These are phyloP conservation scores for Lactarius deliciosus DNA, from an alignment of 768 basidiomycete genomes.

Conservation along the genomic window DNA sequence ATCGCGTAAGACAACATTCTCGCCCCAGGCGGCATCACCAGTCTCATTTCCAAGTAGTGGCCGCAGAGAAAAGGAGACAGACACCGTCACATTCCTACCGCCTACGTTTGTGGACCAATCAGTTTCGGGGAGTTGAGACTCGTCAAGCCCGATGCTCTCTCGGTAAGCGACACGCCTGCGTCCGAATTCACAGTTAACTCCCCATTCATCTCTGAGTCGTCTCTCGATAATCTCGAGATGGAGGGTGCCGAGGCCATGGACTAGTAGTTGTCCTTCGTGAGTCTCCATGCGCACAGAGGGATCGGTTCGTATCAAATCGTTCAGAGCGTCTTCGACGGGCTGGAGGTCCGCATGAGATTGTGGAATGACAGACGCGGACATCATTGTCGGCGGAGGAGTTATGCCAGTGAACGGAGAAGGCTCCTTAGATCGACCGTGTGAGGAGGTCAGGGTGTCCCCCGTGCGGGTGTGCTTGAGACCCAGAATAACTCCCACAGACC, in stretches of 20 bases:
- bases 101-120: slow-evolving; percentile 65
- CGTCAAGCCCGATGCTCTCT: slow-evolving; percentile 48
- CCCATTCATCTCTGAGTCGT: slow-evolving; percentile 79
- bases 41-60: slow-evolving; percentile 53
- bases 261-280: slow-evolving; percentile 79
- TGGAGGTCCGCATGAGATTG: slow-evolving; percentile 75
- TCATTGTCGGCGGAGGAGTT: slow-evolving; percentile 76
- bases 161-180: slow-evolving; percentile 77
- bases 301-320: slow-evolving; percentile 76
- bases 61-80: slow-evolving; percentile 55
- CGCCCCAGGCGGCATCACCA: slow-evolving; percentile 73
- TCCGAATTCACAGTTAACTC: slow-evolving; percentile 74
- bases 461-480: slow-evolving; percentile 84
- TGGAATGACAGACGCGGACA: slow-evolving; percentile 80
- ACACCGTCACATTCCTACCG: slow-evolving; percentile 53
- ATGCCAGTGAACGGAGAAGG: slow-evolving; percentile 58
- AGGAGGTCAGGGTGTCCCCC: slow-evolving; percentile 77
- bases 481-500: slow-evolving; percentile 80
- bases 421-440: slow-evolving; percentile 38
- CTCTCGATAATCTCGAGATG: slow-evolving; percentile 89
- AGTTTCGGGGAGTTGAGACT: slow-evolving; percentile 34
- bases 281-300: slow-evolving; percentile 81
- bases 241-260: slow-evolving; percentile 81
- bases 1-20: slow-evolving; percentile 65
- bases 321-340: slow-evolving; percentile 74